Base-by-base conservation (phyloP, 225 moss, liverwort and hornwort species). In the Marchantia paleacea region DNA sequence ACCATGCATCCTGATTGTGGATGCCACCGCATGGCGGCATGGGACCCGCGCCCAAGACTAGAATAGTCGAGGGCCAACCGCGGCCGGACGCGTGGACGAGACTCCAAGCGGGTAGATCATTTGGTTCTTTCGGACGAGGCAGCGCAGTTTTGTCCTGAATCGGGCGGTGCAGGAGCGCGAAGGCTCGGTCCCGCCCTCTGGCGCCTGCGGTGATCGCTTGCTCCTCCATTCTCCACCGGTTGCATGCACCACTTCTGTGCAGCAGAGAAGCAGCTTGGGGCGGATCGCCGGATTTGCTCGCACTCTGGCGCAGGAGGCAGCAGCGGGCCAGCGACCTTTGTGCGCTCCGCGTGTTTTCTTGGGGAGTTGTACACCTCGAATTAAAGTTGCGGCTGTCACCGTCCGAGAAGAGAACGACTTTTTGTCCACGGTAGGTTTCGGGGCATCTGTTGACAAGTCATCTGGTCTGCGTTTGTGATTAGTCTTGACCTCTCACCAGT, bases 391-490 rank as follows among this genome's bases (percentile, higher is more conserved):
- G 74, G 74, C 55, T 74, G 55, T 74, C 6, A 74, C 53, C 26
- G 25, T 0, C 28, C 74, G 54, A 52, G 28, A 29, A 25, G 54
- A 29, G 55, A 53, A 74, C 74, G 26, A 74, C 74, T 55, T 74
- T 39, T 74, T 55, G 74, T 74, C 72, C n/a, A 72, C 72, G 24
- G 12, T 72, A 72, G 72, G 72, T 72, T 72, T 51, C 52, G 10
- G 24, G 72, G 52, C 19, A 22, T 24, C 24, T 50, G 22, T 16
- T 55, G 54, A 74, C 74, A 74, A 74, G 53, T 74, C 54, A 55
- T 65, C 52, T 49, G 4, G 3, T 69, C 15, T 22, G 22, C 20
- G 20, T 10, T 14, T 73, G 6, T 55, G 28, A 74, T 57, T 57
- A 29, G 54, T 28, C 28, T 74, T 54, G 74, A 55, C 11, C 24